These are phyloP conservation scores for Pyricularia pennisetigena DNA, from an alignment of 2,329 filamentous ascomycete species.

Conservation along the genomic window DNA sequence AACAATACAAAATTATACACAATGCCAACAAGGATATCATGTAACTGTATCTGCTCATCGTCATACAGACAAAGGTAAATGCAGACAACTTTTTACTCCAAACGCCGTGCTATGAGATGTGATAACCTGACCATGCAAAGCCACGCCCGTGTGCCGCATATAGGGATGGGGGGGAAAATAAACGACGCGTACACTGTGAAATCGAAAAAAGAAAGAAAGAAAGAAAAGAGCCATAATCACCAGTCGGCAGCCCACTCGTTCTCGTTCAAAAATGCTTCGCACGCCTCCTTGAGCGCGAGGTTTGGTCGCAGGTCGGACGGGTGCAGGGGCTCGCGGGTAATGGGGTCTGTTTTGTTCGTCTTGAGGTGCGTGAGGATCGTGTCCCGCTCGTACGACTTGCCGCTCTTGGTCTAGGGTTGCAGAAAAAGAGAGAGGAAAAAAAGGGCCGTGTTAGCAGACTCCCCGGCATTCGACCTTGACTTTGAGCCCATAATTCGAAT, in stretches of 20 bases:
- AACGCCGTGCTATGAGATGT: conserved; percentile 4
- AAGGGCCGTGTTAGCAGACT: background rate
- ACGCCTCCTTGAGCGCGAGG: conserved; percentile 65
- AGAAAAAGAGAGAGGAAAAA: background rate
- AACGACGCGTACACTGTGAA: background rate
- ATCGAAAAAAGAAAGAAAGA: background rate
- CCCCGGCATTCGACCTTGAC: background rate
- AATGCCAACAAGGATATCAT: background rate
- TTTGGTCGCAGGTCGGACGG: conserved; percentile 70
- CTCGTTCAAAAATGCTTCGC: conserved; percentile 71
- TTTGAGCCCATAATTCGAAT: too few relatives aligned
- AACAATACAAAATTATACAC: background rate
- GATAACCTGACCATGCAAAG: background rate
- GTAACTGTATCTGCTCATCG: background rate
- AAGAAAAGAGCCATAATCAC: conserved; percentile 30
- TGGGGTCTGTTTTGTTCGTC: conserved; percentile 63
- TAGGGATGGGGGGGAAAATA: background rate
- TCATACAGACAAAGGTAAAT: background rate
- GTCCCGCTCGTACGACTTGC: conserved; percentile 81
- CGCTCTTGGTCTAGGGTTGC: conserved; percentile 59
- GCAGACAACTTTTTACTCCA: background rate
- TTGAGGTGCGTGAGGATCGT: conserved; percentile 81
- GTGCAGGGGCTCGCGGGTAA: conserved; percentile 67
- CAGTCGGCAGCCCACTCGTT: conserved; percentile 94
- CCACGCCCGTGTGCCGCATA: background rate